These are phyloP conservation scores for Ustilago esculenta DNA, from an alignment of 1,284 basidiomycete species.

Conservation along the genomic window DNA sequence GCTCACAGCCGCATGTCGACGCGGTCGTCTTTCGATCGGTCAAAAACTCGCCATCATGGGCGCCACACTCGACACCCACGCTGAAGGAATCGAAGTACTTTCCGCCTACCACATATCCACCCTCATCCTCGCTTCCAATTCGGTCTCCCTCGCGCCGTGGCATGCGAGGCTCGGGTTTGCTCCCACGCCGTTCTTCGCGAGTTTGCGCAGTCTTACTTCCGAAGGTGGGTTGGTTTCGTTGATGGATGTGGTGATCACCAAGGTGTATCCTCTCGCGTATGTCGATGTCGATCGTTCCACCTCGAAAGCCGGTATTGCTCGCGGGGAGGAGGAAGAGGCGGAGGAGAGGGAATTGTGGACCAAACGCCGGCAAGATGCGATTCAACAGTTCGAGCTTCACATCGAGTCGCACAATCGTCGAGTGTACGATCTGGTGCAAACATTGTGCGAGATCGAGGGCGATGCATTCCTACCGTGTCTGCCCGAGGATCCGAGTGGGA, in stretches of 20 bases:
- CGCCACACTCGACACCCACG: constrained; percentile 70
- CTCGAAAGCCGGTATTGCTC: constrained; percentile 64
- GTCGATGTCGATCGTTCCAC: constrained; percentile 56
- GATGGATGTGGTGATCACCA: constrained; percentile 80
- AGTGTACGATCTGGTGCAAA: constrained; percentile 38
- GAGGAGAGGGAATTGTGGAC: constrained; percentile 73
- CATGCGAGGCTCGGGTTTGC: constrained; percentile 84
- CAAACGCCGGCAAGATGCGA: constrained; percentile 68
- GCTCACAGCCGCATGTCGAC: constrained; percentile 76
- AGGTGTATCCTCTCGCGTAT: constrained; percentile 70
- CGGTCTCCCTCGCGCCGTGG: constrained; percentile 85
- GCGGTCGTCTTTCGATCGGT: constrained; percentile 77
- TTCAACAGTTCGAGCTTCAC: constrained; percentile 22
- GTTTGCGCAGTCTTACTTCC: constrained; percentile 79
- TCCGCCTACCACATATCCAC: constrained; percentile 77
- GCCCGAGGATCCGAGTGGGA: constrained; percentile 22
- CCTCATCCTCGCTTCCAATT: constrained; percentile 82
- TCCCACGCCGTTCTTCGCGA: constrained; percentile 74
- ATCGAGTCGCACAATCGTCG: constrained; percentile 17
- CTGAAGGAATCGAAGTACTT: constrained; percentile 82
- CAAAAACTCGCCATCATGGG: constrained; percentile 83
- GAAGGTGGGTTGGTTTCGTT: constrained; percentile 83
- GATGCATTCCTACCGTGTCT: constrained; percentile 29
- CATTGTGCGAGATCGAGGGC: constrained; percentile 17
- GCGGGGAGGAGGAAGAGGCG: constrained; percentile 73